phyloP scores from a whole-genome alignment of 441 rosid species.

The Gossypium lobatum region DNA sequence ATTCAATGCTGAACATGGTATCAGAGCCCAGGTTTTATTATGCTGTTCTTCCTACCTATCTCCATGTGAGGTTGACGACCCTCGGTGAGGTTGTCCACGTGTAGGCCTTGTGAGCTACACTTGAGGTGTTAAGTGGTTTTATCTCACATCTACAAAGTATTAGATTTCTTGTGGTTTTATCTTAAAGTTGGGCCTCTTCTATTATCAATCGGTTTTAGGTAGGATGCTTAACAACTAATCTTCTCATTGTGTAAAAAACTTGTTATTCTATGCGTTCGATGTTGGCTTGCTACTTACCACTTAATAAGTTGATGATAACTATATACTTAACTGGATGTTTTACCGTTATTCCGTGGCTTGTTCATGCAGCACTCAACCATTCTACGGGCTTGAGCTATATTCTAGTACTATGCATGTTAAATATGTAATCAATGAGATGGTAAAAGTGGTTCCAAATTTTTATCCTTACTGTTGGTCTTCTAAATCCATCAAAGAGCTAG shows the following conservation, averaged over 20 bases:
- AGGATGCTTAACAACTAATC: background rate
- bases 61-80: background rate
- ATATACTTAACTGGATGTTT: background rate
- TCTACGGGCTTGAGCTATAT: background rate
- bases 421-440: background rate
- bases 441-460: background rate
- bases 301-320: background rate
- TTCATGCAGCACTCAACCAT: background rate
- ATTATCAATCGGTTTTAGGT: background rate
- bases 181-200: background rate
- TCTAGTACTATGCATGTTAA: background rate
- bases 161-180: background rate
- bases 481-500: slow-evolving; percentile 1
- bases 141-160: background rate
- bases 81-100: background rate
- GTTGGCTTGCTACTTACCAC: background rate
- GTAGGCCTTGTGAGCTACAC: background rate
- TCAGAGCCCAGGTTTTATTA: background rate
- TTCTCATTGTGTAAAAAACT: slow-evolving; percentile 4
- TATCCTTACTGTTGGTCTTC: background rate
- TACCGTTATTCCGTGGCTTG: background rate
- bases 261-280: background rate
- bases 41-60: background rate
- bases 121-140: background rate
- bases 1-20: background rate